Base-by-base conservation (phyloP, 768 basidiomycete species). In the Tricholoma hemisulphureum region DNA sequence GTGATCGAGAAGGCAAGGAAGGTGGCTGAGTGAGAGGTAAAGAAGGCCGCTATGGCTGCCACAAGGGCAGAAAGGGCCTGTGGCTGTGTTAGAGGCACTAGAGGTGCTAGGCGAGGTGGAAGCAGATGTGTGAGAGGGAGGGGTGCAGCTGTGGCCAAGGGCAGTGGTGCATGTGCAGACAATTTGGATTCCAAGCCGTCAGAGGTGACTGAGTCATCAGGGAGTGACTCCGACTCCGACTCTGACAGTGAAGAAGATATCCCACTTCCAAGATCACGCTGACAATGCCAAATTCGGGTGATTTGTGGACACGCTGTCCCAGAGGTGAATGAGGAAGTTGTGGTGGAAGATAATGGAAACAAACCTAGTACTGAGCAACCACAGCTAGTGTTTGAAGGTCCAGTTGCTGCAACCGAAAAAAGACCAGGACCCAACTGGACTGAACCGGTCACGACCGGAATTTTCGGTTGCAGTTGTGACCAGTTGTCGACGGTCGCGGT, bases 1-100 rank as follows among this genome's bases (percentile, higher is more conserved):
- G 45, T 7, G 48, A 37, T 59, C 14, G 60, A 61, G 9, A 43
- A 54, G 31, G 57, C 14, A 9, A 45, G 34, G 28, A 61, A 56
- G 53, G 45, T 24, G 10, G 23, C 28, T 26, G 43, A 61, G 50
- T 24, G 48, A 18, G 57, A 51, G 31, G 58, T 21, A 29, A 26
- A n/a, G n/a, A n/a, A n/a, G n/a, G n/a, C n/a, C n/a, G n/a, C n/a
- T n/a, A n/a, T n/a, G 51, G 51, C 28, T 9, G 51, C 26, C 8
- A 16, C 28, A 53, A 53, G 28, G 51, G 51, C 51, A 29, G 24
- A 13, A 34, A 54, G 53, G 53, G 53, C 53, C 7, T 18, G 6
- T 39, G 37, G n/a, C 6, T 6, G n/a, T 39, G 37, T 39, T 39
- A 39, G 37, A 39, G 53, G 53, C 29, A 54, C n/a, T 7, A 54